Conservation (phyloP, 371 early-diverging fungal species). For the Circinella umbellata region DNA sequence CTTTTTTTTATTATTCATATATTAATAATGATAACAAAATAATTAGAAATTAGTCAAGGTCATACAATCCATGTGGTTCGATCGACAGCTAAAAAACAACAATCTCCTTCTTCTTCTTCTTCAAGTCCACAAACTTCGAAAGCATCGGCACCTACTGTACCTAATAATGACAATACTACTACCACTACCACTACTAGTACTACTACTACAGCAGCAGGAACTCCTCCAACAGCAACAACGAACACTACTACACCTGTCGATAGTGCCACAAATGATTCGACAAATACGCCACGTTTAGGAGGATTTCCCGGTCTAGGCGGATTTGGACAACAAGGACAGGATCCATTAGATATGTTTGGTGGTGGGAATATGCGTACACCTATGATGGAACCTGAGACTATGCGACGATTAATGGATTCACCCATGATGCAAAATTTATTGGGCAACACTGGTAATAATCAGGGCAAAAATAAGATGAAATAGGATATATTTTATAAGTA, state of each 20-base stretch:
- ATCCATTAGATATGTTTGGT: conserved; percentile 12
- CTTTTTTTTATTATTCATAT: no score
- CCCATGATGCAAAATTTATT: conserved; percentile 54
- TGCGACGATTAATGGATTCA: conserved; percentile 58
- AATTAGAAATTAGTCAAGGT: conserved; percentile 48
- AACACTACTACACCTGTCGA: background rate
- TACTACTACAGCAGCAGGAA: conserved; percentile 27
- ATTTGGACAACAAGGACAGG: background rate
- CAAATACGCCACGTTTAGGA: conserved; percentile 24
- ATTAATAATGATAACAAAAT: no score
- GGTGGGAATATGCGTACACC: conserved; percentile 11
- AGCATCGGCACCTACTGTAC: conserved; percentile 14
- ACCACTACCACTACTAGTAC: conserved; percentile 18
- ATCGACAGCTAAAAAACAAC: conserved; percentile 49
- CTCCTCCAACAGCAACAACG: conserved; percentile 9
- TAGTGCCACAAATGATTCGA: background rate
- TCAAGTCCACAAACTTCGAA: conserved; percentile 23
- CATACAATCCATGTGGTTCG: conserved; percentile 70
- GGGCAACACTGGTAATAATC: conserved; percentile 45
- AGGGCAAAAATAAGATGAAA: no score
- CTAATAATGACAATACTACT: background rate
- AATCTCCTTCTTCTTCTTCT: background rate
- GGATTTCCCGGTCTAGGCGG: conserved; percentile 26
- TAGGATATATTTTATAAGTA: no score
- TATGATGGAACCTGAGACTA: conserved; percentile 49